These are phyloP conservation scores for Onygenales sp. DNA, from an alignment of 2,329 filamentous ascomycete genomes.

Conservation along the genomic window DNA sequence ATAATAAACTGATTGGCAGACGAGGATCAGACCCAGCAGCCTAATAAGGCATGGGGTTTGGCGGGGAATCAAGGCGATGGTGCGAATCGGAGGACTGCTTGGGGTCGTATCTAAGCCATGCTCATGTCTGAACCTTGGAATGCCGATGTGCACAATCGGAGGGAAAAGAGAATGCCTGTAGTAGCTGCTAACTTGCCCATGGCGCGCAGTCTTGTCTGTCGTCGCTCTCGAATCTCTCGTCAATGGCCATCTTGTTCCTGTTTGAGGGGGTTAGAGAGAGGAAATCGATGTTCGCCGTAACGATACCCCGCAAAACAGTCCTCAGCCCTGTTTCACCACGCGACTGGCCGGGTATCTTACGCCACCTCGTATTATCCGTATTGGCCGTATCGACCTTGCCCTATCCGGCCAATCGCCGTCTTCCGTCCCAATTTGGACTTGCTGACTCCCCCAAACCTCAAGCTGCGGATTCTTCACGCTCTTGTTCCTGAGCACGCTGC, in stretches of 20 bases:
- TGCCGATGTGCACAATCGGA: no score
- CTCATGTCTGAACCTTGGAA: no score
- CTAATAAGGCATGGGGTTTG: not conserved
- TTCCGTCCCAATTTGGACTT: not conserved
- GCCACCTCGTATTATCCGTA: not conserved
- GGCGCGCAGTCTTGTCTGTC: no score
- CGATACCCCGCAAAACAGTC: not conserved
- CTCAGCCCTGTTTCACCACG: not conserved
- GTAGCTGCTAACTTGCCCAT: no score
- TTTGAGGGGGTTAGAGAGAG: no score
- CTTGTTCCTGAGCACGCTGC: not conserved
- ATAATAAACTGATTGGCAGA: conserved; percentile 4
- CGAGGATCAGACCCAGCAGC: not conserved
- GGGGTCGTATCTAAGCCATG: no score
- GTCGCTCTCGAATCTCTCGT: no score
- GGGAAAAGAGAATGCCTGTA: no score
- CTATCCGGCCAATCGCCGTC: not conserved
- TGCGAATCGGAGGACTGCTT: no score
- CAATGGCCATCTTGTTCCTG: no score
- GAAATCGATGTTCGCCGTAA: not conserved
- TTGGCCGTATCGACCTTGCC: not conserved
- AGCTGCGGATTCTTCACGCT: not conserved
- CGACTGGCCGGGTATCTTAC: no score
- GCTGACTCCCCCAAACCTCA: not conserved
- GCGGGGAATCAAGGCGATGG: no score